Percentiles rank a stretch among this genome's conserved stretches.
Conservation (phyloP, 192 early-diverging fungal genomes). For the Thamnidium elegans region DNA sequence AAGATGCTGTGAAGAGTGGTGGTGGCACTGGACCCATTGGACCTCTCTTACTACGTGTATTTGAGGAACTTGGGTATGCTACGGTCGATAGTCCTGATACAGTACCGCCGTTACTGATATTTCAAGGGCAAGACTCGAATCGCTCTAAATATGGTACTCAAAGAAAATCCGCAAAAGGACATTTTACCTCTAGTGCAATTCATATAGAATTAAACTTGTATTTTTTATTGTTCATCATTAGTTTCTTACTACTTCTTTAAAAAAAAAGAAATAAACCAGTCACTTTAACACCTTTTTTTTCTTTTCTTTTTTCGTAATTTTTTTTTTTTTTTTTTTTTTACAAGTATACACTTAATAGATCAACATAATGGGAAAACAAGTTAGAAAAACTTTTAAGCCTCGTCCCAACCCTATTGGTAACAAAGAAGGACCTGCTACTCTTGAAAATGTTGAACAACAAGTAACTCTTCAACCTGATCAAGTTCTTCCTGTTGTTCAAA, state of each 20-base stretch:
- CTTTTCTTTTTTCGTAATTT: neutral
- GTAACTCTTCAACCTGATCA: slow-evolving; percentile 9
- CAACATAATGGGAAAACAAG: slow-evolving; percentile 25
- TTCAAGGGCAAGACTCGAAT: neutral
- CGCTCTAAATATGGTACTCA: no score
- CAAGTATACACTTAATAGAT: neutral
- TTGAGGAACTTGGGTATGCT: slow-evolving; percentile 33
- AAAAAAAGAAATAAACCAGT: no score
- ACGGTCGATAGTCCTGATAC: slow-evolving; percentile 8
- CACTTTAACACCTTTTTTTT: neutral
- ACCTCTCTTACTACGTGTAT: slow-evolving; percentile 25
- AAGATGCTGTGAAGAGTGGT: slow-evolving; percentile 14
- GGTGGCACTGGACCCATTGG: slow-evolving; percentile 22
- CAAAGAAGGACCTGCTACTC: slow-evolving; percentile 1
- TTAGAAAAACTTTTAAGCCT: neutral
- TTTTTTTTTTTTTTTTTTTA: neutral
- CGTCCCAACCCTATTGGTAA: slow-evolving; percentile 14
- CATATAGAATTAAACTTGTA: no score
- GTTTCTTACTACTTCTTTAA: no score
- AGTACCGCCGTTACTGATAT: neutral
- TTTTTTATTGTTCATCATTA: no score
- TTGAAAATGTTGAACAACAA: slow-evolving; percentile 7
- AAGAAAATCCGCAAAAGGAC: no score
- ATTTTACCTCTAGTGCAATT: no score
- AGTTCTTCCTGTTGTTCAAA: slow-evolving; percentile 26